Base-by-base conservation (phyloP, 2,329 filamentous ascomycete genomes). In the Sporothrix globosa region DNA sequence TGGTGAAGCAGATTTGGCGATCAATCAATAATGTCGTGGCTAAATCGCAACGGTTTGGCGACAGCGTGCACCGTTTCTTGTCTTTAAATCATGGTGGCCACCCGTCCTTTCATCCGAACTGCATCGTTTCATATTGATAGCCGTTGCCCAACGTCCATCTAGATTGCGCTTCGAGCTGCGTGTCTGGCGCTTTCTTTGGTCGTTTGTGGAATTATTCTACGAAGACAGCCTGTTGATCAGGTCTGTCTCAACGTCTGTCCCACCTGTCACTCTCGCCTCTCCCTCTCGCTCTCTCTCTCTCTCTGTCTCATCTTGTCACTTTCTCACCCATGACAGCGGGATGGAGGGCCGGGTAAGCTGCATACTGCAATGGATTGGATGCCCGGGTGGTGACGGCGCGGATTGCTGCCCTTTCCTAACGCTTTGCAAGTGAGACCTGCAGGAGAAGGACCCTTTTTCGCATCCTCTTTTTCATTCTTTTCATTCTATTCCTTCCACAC, bases 141-240 rank as follows among this genome's bases (percentile, higher is more conserved):
- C 39, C 39, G 54, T n/a, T 9, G 54, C 19, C 6, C 41, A 44
- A 44, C 14, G 56, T 10, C 34, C 56, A 44, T 61, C n/a, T 61
- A 61, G 56, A 61, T 44, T n/a, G 34, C 1, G 41, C 30, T 13
- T 6, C 10, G 9, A 13, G 19, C 56, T 61, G 56, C 56, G 24
- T 24, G 34, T 61, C 19, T 61, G 56, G 10, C 24, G 4, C 56
- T 44, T 61, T 60, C 27, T 4, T 44, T 44, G 11, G 41, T 9
- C 14, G 11, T 44, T 39, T 61, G 56, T 61, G 56, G 56, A 61
- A 61, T 44, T 60, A 60, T 60, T 60, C 56, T 60, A 60, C 56
- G 30, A n/a, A 39, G 54, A 0, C 54, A 17, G 48, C 19, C 5
- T 50, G 19, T 21, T 24, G 27, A 10, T 14, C 19, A 10, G 17